Evolutionary conservation across 2,329 filamentous ascomycete genomes (phyloP).

Genomic region (Teratosphaeria destructans): DNA sequence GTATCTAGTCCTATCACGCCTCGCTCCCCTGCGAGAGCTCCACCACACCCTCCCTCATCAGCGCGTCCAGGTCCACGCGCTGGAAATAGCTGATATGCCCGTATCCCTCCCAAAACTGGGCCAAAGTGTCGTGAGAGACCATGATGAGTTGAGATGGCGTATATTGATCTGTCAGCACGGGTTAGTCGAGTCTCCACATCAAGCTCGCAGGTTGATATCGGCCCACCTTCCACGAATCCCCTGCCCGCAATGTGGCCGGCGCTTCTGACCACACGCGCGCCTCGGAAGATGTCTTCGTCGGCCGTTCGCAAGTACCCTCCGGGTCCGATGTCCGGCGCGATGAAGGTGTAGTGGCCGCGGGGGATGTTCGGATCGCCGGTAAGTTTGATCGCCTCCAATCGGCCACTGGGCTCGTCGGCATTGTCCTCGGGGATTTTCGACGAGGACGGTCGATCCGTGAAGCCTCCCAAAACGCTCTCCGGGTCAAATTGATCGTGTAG

Average conservation of each 20-base stretch:
- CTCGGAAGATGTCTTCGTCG: slow-evolving; percentile 59
- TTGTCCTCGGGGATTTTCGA: neutral
- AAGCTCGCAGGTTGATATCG: neutral
- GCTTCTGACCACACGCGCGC: slow-evolving; percentile 61
- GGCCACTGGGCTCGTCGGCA: slow-evolving; percentile 44
- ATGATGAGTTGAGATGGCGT: slow-evolving; percentile 69
- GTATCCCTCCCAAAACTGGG: slow-evolving; percentile 66
- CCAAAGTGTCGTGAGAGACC: slow-evolving; percentile 64
- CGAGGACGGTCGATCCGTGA: neutral
- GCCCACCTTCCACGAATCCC: slow-evolving; percentile 63
- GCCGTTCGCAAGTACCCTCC: slow-evolving; percentile 54
- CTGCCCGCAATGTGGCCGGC: slow-evolving; percentile 66
- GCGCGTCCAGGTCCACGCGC: slow-evolving; percentile 35
- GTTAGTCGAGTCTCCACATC: slow-evolving; percentile 1
- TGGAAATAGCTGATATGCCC: slow-evolving; percentile 41
- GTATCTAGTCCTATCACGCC: neutral
- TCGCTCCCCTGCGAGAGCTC: neutral
- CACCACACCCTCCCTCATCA: slow-evolving; percentile 11
- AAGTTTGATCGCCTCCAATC: slow-evolving; percentile 75
- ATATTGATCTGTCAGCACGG: slow-evolving; percentile 50
- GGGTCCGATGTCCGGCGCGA: slow-evolving; percentile 64
- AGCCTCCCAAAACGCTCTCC: neutral
- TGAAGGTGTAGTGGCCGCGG: slow-evolving; percentile 72
- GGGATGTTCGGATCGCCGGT: slow-evolving; percentile 89
- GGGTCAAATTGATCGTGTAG: neutral